A percentile compares a stretch with the other conserved stretches of the same genome.
phyloP scores from a whole-genome alignment of 192 early-diverging fungal genomes.

The Rhizophagus prolifer region DNA sequence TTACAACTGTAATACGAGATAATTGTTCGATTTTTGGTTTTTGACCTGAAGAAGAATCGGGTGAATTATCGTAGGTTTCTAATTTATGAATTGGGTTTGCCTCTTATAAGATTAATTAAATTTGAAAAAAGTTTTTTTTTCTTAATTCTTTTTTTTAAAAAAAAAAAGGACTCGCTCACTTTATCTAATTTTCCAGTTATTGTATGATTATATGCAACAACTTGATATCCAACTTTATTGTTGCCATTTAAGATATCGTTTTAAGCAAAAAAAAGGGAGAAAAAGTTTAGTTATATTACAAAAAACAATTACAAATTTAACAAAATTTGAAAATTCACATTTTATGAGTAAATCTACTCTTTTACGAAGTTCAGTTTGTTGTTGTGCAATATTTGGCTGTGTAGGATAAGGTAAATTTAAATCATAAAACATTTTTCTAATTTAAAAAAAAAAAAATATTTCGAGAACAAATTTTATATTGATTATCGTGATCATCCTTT shows the following conservation, averaged over 20 bases:
- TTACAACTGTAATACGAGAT: conserved; percentile 55
- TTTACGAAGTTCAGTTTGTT: conserved; percentile 44
- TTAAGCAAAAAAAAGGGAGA: background rate
- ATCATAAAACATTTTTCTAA: conserved; percentile 54
- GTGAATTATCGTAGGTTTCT: conserved; percentile 24
- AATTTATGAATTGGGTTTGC: conserved; percentile 42
- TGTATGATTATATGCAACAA: conserved; percentile 54
- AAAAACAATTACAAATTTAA: background rate
- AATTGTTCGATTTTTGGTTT: conserved; percentile 48
- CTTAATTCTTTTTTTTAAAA: conserved; percentile 11
- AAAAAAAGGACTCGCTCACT: conserved; percentile 16
- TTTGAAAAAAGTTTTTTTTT: background rate
- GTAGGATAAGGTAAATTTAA: conserved; percentile 53
- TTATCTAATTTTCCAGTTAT: conserved; percentile 48
- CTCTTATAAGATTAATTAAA: conserved; percentile 33
- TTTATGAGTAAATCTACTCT: conserved; percentile 46
- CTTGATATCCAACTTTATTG: conserved; percentile 55
- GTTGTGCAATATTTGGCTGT: conserved; percentile 25
- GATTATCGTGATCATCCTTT: too few relatives aligned
- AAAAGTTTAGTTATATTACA: background rate
- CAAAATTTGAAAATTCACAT: conserved; percentile 33
- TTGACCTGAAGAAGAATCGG: background rate
- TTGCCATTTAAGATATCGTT: background rate
- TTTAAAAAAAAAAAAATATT: background rate
- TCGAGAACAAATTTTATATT: too few relatives aligned